A percentile compares a stretch with the other conserved stretches of the same genome.
These are phyloP conservation scores for Malassezia obtusa DNA, from an alignment of 1,284 basidiomycete species.

Conservation along the genomic window DNA sequence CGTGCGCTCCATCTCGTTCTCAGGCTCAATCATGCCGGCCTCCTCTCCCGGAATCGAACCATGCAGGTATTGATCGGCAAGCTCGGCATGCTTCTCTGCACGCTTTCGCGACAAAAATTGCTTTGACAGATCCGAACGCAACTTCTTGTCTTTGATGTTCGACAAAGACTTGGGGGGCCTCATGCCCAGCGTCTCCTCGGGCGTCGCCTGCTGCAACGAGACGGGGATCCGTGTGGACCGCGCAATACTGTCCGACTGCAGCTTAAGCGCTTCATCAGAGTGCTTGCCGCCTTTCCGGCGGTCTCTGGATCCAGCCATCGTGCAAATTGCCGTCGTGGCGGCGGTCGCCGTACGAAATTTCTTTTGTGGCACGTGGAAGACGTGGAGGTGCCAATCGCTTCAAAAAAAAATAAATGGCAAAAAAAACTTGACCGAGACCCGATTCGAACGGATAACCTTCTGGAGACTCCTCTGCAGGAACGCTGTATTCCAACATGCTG, in stretches of 20 bases:
- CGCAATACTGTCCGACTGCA: conserved; percentile 34
- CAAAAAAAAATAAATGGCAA: neutral
- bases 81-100: conserved; percentile 33
- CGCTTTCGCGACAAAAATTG: conserved; percentile 33
- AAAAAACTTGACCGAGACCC: conserved; percentile 19
- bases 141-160: conserved; percentile 41
- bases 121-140: conserved; percentile 36
- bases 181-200: conserved; percentile 23
- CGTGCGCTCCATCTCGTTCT: conserved; percentile 71
- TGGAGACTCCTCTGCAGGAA: conserved; percentile 18
- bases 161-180: conserved; percentile 34
- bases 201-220: conserved; percentile 32
- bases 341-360: neutral
- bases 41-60: conserved; percentile 49
- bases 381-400: neutral
- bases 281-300: conserved; percentile 18
- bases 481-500: conserved; percentile 12
- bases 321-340: neutral
- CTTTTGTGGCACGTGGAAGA: neutral
- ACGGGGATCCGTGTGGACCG: conserved; percentile 33
- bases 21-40: conserved; percentile 62
- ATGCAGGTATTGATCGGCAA: conserved; percentile 44
- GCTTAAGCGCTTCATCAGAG: conserved; percentile 28
- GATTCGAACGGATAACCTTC: conserved; percentile 24
- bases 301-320: neutral